Percentiles rank a stretch among this genome's conserved stretches.
Evolutionary conservation across 2,329 filamentous ascomycete species (phyloP).

Genomic region (Thelonectria rubi): DNA sequence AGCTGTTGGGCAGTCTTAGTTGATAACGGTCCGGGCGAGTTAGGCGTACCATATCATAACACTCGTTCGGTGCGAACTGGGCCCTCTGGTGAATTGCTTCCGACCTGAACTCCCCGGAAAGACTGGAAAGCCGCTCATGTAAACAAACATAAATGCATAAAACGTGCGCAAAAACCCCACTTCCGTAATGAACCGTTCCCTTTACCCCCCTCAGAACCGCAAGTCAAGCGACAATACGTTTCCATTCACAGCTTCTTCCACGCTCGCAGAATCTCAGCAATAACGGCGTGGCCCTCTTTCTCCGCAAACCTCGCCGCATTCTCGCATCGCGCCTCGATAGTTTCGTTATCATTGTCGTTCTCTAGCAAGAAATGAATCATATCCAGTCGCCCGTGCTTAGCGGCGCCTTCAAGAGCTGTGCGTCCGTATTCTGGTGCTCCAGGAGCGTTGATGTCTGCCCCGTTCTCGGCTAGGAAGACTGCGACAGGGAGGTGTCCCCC

Average conservation of each 20-base stretch:
- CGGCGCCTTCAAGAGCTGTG: slow-evolving; percentile 24
- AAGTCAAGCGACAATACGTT: no score
- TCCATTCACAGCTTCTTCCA: not conserved
- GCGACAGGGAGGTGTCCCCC: slow-evolving; percentile 12
- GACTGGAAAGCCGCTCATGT: no score
- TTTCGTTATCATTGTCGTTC: slow-evolving; percentile 17
- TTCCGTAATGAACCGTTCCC: no score
- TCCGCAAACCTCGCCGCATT: not conserved
- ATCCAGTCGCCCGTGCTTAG: slow-evolving; percentile 21
- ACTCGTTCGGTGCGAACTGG: no score
- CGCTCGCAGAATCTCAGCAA: not conserved
- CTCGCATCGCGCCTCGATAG: not conserved
- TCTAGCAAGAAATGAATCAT: slow-evolving; percentile 26
- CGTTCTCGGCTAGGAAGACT: slow-evolving; percentile 9
- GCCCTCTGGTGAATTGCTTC: no score
- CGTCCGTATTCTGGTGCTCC: not conserved
- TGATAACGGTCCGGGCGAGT: no score
- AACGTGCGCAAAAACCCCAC: no score
- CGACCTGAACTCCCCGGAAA: no score
- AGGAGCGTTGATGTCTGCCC: slow-evolving; percentile 19
- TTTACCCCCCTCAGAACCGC: no score
- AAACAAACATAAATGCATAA: no score
- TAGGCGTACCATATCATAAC: no score
- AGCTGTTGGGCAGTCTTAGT: no score
- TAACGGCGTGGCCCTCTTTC: not conserved